These are phyloP conservation scores for Verticillium nonalfalfae DNA, from an alignment of 2,329 filamentous ascomycete species.

Conservation along the genomic window DNA sequence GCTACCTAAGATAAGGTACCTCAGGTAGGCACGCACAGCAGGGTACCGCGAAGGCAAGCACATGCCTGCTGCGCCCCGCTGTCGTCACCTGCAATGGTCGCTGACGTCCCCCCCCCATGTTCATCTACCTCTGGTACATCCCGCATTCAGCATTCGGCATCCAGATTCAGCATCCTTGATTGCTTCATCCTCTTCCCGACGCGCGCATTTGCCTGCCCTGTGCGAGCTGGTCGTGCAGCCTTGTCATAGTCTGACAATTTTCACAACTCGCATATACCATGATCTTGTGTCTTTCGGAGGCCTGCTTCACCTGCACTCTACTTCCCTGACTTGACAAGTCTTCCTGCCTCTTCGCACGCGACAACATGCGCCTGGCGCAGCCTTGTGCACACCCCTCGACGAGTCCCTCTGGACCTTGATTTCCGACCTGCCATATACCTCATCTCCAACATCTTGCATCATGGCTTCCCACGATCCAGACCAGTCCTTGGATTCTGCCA, in stretches of 20 bases:
- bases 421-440: background rate
- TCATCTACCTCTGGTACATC: background rate
- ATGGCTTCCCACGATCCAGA: background rate
- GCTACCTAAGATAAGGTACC: too few relatives aligned
- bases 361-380: background rate
- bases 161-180: background rate
- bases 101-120: background rate
- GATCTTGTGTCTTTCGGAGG: background rate
- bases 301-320: background rate
- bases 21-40: background rate
- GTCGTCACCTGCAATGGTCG: background rate
- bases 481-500: constrained; percentile 22
- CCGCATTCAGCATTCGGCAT: background rate
- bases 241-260: background rate
- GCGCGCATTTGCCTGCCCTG: background rate
- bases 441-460: background rate
- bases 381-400: background rate
- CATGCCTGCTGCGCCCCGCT: background rate
- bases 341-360: background rate
- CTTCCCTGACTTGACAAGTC: background rate
- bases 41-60: too few relatives aligned
- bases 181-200: background rate
- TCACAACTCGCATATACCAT: background rate
- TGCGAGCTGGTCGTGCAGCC: background rate
- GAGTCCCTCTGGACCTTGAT: background rate